Base-by-base conservation (phyloP, 352 stramenopile species). In the Phytophthora fragariaefolia region DNA sequence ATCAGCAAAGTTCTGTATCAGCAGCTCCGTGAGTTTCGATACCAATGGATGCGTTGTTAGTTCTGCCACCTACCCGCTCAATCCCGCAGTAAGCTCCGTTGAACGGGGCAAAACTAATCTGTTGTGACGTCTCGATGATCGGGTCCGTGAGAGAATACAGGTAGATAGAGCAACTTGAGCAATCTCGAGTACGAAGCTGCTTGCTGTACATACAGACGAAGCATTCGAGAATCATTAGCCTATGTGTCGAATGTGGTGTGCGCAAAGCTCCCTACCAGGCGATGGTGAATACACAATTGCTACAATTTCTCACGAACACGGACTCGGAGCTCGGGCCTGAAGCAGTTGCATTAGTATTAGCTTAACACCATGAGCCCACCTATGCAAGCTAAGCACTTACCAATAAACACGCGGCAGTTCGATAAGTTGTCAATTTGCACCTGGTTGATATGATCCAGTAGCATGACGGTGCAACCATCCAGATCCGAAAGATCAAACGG, bases 91-190 rank as follows among this genome's bases (percentile, higher is more conserved):
- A 97, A 1, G 87, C 87, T 20, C 87, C 90, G 71, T 93, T 93
- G 69, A 97, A 98, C 1, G 93, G 91, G 43, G 89, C 89, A 60
- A 98, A 97, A 27, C 64, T 57, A 69, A 98, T 97, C 12, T 79
- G 63, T 26, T 71, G 80, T 2, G 87, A 97, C 12, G 86, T 97
- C 76, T 98, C 93, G 67, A 98, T 97, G 59, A 97, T 96, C 26
- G 91, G 93, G 59, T 97, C 90, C 3, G 93, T 97, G 43, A 97
- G 83, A 22, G 82, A 94, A 64, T 97, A 97, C 1, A 98, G 68
- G 38, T 91, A 95, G 45, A 97, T 84, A 0, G 80, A 87, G 74
- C 89, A 97, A 50, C 86, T 71, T 2, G 68, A 69, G 63, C 87
- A 97, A 71, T 97, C 91, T 28, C 91, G 78, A 2, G 86, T 97